phyloP scores from a whole-genome alignment of 139 green algal species.

The Tetraselmis chui region DNA sequence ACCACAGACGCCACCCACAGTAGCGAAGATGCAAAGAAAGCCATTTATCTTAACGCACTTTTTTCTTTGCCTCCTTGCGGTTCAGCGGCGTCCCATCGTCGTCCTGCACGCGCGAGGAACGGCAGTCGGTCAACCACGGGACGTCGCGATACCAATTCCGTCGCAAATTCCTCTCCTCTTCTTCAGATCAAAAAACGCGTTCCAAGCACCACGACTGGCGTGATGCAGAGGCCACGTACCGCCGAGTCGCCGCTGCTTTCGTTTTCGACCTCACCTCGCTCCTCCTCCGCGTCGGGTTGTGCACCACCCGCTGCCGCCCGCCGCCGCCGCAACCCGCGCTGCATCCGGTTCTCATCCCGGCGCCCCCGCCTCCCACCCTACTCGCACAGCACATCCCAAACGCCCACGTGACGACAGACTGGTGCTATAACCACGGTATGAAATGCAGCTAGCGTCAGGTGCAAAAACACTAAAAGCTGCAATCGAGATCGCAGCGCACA shows the following conservation, averaged over 20 bases:
- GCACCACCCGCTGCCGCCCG: too few species aligned
- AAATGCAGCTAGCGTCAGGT: background rate
- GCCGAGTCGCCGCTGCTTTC: background rate
- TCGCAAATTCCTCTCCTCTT: too few species aligned
- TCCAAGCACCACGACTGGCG: too few species aligned
- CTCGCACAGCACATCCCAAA: background rate
- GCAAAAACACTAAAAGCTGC: background rate
- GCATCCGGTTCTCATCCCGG: background rate
- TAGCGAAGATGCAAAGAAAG: too few species aligned
- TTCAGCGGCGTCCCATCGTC: background rate
- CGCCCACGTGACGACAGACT: too few species aligned
- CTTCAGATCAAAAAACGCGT: too few species aligned
- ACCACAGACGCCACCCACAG: too few species aligned
- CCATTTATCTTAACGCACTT: too few species aligned
- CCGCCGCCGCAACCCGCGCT: background rate
- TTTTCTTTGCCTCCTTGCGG: conserved; percentile 10
- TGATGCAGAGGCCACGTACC: background rate
- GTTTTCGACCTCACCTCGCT: background rate
- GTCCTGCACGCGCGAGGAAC: background rate
- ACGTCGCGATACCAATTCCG: too few species aligned
- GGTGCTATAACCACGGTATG: background rate
- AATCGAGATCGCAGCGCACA: too few species aligned
- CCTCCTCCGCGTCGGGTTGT: background rate
- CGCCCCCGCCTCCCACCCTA: too few species aligned
- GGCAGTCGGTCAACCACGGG: background rate